Evolutionary conservation across 495 filamentous ascomycete genomes (phyloP), one percentile per base, ranked within the genome.

Genomic region (Neurospora sp.): DNA sequence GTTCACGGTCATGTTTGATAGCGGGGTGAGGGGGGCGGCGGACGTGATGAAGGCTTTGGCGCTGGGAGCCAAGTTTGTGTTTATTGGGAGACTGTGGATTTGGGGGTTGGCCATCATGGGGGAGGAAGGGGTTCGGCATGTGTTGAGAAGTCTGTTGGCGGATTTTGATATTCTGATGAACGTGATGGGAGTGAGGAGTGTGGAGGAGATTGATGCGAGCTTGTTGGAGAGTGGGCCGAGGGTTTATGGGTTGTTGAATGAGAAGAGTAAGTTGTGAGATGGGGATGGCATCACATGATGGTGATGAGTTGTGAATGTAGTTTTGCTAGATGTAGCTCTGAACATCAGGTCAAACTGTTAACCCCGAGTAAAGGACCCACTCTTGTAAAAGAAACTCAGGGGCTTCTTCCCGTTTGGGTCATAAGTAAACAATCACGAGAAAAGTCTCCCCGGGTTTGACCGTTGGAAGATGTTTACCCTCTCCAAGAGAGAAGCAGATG

Each of bases 101-200:
- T 87, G 85, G 70, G 85, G 84, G 2, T 59, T 86, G 20, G 85
- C 83, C 2, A 84, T 88, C 41, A 84, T 83, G 40, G 89, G 89
- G 9, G 83, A 87, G 72, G 79, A 85, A 48, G 89, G 90, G 6
- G 90, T 87, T 3, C 85, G 85, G 72, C 83, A 88, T 70, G 87
- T 91, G 3, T 73, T 91, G 39, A 83, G 84, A 65, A 84, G 86
- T 5, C 76, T 90, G 18, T 78, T 90, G 53, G 88, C 89, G 14
- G 89, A 91, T 77, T 76, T 90, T 12, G 89, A 89, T 80, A 86
- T 88, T 76, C 87, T 82, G 18, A 88, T 90, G 88, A 83, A 85
- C 1, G 78, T 90, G 68, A 79, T 84, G 3, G 89, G 89, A 1
- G 89, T 89, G 61, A 78, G 82, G 45, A 86, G 78, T 4, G 82